These are phyloP conservation scores for Stentor coeruleus DNA, from an alignment of 73 alveolate species.

Conservation along the genomic window DNA sequence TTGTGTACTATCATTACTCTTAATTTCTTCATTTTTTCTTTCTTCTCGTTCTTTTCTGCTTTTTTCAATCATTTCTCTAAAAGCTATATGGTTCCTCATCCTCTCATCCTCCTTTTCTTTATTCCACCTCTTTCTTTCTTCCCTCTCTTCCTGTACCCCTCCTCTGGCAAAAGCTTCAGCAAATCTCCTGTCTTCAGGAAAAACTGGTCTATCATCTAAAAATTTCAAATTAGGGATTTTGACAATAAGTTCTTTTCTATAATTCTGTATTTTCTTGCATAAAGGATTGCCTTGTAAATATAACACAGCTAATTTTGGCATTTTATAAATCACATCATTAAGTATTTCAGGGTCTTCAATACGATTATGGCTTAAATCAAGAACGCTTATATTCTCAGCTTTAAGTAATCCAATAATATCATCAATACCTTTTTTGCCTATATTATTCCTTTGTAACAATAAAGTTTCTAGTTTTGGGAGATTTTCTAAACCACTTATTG, in stretches of 20 bases:
- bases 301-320: conserved; percentile 87
- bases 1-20: not conserved
- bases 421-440: conserved; percentile 70
- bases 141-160: conserved; percentile 63
- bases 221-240: conserved; percentile 79
- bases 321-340: conserved; percentile 74
- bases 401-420: conserved; percentile 30
- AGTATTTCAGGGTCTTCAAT: conserved; percentile 74
- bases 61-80: conserved; percentile 23
- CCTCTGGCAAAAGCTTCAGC: conserved; percentile 65
- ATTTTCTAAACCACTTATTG: conserved; percentile 57
- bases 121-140: conserved; percentile 57
- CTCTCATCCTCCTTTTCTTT: conserved; percentile 59
- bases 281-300: conserved; percentile 90
- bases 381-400: conserved; percentile 50
- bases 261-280: conserved; percentile 79
- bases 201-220: conserved; percentile 88
- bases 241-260: conserved; percentile 86
- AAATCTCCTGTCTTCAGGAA: conserved; percentile 83
- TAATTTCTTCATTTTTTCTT: conserved; percentile 28
- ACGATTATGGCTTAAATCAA: conserved; percentile 92
- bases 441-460: conserved; percentile 70
- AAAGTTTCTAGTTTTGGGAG: conserved; percentile 55
- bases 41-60: conserved; percentile 47
- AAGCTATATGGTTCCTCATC: conserved; percentile 44